A percentile compares a stretch with the other conserved stretches of the same genome.
These are phyloP conservation scores for Fusarium nurragi DNA, from an alignment of 2,329 filamentous ascomycete species.

Conservation along the genomic window DNA sequence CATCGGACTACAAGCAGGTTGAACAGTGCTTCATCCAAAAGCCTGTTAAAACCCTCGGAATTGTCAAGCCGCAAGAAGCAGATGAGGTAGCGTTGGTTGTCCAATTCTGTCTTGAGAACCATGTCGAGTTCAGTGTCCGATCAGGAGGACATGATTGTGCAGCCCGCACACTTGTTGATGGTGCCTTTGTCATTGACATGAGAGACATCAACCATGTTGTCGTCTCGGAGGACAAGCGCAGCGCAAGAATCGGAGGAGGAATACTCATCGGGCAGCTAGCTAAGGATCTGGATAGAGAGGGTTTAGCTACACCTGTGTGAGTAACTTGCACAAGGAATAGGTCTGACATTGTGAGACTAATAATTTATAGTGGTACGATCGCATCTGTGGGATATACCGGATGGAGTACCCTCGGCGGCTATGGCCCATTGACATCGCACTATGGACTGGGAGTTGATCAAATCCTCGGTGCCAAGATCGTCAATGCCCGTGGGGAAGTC, in stretches of 20 bases:
- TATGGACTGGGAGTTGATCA: conserved; percentile 19
- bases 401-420: conserved; percentile 22
- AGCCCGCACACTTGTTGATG: background rate
- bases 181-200: conserved; percentile 23
- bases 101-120: background rate
- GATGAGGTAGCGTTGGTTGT: background rate
- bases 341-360: background rate
- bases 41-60: background rate
- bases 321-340: background rate
- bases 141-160: conserved; percentile 19
- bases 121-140: conserved; percentile 6
- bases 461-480: conserved; percentile 6
- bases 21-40: conserved; percentile 5
- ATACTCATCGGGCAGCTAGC: background rate
- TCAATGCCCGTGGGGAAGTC: conserved; percentile 1
- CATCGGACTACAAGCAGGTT: background rate
- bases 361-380: background rate
- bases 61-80: background rate
- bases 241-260: conserved; percentile 2
- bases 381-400: conserved; percentile 19
- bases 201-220: conserved; percentile 20
- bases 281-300: background rate
- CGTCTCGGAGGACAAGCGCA: background rate
- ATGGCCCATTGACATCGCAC: background rate
- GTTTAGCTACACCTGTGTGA: conserved; percentile 10